Conservation (phyloP, 352 stramenopile genomes). For the Pythium monospermum region DNA sequence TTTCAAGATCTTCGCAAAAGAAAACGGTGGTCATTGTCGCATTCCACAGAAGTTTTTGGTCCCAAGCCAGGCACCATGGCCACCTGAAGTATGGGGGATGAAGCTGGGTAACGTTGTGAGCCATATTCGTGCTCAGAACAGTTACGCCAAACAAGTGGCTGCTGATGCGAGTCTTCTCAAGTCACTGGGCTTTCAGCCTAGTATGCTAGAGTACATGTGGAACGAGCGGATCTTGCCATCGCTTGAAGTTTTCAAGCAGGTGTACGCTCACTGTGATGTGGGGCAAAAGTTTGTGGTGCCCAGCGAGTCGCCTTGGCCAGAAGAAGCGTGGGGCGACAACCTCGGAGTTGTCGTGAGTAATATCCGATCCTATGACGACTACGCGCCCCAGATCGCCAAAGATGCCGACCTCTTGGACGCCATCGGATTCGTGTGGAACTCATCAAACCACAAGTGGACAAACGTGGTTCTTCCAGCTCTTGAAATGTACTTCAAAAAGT, state of each 20-base stretch:
- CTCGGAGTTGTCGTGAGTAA: neutral
- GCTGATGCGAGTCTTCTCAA: too few relatives aligned
- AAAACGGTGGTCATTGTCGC: too few relatives aligned
- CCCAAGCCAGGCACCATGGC: too few relatives aligned
- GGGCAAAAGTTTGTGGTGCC: neutral
- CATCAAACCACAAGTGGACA: neutral
- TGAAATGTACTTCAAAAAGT: neutral
- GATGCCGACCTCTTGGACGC: neutral
- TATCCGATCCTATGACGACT: neutral
- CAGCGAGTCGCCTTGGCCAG: neutral
- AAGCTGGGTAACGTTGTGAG: slow-evolving; percentile 1
- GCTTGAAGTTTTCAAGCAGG: neutral
- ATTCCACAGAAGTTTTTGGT: too few relatives aligned
- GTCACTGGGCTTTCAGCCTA: too few relatives aligned
- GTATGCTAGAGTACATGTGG: too few relatives aligned
- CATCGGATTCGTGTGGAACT: neutral
- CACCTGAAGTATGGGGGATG: slow-evolving; percentile 6
- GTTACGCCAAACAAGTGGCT: neutral
- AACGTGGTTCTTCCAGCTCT: neutral
- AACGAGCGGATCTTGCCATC: neutral
- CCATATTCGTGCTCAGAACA: slow-evolving; percentile 15
- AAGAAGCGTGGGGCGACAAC: neutral
- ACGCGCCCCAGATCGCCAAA: neutral
- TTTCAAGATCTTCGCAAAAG: too few relatives aligned
- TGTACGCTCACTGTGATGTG: neutral